Conservation (phyloP, 192 early-diverging fungal species). For the Coemansia sp. region DNA sequence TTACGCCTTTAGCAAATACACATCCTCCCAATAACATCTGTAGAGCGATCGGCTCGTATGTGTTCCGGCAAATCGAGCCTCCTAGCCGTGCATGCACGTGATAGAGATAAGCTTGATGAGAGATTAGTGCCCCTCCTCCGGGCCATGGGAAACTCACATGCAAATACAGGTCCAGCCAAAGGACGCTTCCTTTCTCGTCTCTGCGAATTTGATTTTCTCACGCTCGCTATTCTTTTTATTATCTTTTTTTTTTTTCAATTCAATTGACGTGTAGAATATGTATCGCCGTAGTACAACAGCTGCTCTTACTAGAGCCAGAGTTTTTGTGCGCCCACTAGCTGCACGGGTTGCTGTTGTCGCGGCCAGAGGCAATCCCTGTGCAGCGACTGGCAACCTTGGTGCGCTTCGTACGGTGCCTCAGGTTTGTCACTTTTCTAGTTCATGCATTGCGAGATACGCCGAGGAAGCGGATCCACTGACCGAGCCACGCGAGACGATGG, state of each 20-base stretch:
- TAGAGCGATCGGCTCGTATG: background rate
- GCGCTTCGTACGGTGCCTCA: background rate
- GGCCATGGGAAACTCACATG: background rate
- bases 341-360: background rate
- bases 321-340: background rate
- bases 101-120: constrained; percentile 10
- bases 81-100: background rate
- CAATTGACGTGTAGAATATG: constrained; percentile 1
- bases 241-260: background rate
- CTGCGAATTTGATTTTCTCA: constrained; percentile 1
- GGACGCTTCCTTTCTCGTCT: background rate
- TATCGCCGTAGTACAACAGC: background rate
- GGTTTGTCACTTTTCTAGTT: constrained; percentile 12
- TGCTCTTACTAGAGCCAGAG: constrained; percentile 4
- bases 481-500: constrained; percentile 74
- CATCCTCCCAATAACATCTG: background rate
- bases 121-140: constrained; percentile 2
- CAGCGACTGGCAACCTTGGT: background rate
- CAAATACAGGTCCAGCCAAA: background rate
- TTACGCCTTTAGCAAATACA: background rate
- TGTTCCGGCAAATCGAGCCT: background rate
- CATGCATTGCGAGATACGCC: constrained; percentile 21
- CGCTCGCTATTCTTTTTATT: background rate
- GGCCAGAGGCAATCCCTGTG: background rate
- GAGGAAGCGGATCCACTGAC: constrained; percentile 55